Evolutionary conservation across 768 basidiomycete species (phyloP), one percentile per base, ranked within the genome.

Genomic region (Kwoniella heveanensis): DNA sequence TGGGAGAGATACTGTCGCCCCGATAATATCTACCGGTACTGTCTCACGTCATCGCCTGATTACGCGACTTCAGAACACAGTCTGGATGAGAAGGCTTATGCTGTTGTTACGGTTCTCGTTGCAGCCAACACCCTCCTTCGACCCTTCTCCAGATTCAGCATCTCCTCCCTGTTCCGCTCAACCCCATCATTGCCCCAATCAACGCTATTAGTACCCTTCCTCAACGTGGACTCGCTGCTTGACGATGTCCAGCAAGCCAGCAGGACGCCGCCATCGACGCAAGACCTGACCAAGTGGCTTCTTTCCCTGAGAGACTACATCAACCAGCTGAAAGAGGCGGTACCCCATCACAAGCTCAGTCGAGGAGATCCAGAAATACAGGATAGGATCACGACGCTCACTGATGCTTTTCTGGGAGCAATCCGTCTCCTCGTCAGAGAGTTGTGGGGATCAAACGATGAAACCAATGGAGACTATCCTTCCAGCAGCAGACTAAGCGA

Each of bases 111-210:
- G 48, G 25, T 50, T 26, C 7, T 51, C 57, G 9, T 44, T 17
- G 19, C 26, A 60, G 58, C 32, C 25, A 53, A 6, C 19, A 52
- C 32, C 9, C 50, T 60, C 12, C 56, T 57, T n/a, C 44, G 49
- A 30, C 57, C 48, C 19, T 59, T 59, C 32, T 59, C 57, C 9
- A 7, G 30, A 13, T 59, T 49, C 52, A 55, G 15, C 19, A 53
- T 55, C 17, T 61, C 49, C 19, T 62, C 46, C 4, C n/a, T 54
- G 4, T 62, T 54, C 60, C 53, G 30, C n/a, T 62, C 53, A 27
- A 32, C 26, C 25, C 50, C 50, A 12, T 29, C 51, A 9, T 27
- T 27, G 6, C 48, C 48, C 27, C 2, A 51, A 13, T 15, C 44
- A 8, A 19, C 47, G 46, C 46, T 37, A 7, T 9, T 21, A 47